phyloP scores from a whole-genome alignment of 2,329 filamentous ascomycete species.

The Cordyceps cateniannulata region DNA sequence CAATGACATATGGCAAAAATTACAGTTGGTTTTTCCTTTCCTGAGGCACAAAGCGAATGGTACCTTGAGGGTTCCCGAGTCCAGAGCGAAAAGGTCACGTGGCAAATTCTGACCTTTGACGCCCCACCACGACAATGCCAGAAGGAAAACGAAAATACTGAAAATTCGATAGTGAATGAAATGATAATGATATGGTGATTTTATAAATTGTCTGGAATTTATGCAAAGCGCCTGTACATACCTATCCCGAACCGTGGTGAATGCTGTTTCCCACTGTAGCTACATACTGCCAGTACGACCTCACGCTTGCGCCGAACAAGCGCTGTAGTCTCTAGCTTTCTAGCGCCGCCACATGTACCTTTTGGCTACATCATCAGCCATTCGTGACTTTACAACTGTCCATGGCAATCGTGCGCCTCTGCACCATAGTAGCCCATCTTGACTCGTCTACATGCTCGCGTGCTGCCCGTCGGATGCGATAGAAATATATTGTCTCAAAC shows the following conservation, averaged over 20 bases:
- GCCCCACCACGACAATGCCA: not conserved
- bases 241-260: not conserved
- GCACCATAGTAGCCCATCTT: not conserved
- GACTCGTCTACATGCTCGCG: not conserved
- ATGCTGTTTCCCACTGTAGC: too few species aligned
- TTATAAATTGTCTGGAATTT: not conserved
- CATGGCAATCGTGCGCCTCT: not conserved
- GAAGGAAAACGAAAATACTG: not conserved
- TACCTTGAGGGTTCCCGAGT: not conserved
- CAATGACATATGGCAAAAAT: too few species aligned
- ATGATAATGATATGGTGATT: not conserved
- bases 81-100: not conserved
- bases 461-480: not conserved
- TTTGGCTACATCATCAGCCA: not conserved
- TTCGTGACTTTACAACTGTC: not conserved
- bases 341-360: constrained; percentile 3
- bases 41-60: too few species aligned
- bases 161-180: not conserved
- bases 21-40: too few species aligned
- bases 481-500: not conserved
- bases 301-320: not conserved
- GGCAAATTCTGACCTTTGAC: not conserved
- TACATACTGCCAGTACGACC: too few species aligned
- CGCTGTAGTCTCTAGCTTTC: not conserved
- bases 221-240: not conserved